Evolutionary conservation across 495 filamentous ascomycete genomes (phyloP), one percentile per base, ranked within the genome.

Genomic region (Penicillium paradoxum): DNA sequence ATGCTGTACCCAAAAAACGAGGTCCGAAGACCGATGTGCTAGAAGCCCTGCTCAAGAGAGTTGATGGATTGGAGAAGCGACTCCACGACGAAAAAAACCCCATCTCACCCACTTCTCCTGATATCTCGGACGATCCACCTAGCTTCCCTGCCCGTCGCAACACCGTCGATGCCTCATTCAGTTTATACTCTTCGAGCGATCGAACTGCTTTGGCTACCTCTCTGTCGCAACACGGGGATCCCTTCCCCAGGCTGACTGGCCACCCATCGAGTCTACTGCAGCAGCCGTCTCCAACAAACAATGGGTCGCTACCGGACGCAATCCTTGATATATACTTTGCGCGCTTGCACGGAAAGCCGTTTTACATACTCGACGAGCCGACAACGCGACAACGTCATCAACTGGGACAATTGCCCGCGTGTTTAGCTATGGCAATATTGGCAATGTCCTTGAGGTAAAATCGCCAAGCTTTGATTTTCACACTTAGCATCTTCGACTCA

Each of bases 21-120:
- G 89, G 89, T 3, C 89, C 89, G 1, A 95, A 95, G 65, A 92
- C 88, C 17, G 89, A 95, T 62, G 88, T 92, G 3, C 74, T 95
- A 19, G 89, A 95, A 64, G 89, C 89, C 6, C 71, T 95, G 18
- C 59, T 91, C 50, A 95, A 90, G 64, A 76, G 89, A 22, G 88
- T 95, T 9, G 89, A 92, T 64, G 88, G 88, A 0, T 73, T 95
- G 43, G 89, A 95, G 60, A 89, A 85, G 56, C 80, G 83, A 43
- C 72, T 95, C 40, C 88, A 90, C 62, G 83, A 88, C 54, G 75
- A 80, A 54, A 81, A 79, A 38, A 81, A 80, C 52, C 65, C 73
- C 8, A 74, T 76, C 17, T 77, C 74, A 22, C 67, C 76, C 36
- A 73, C 72, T 19, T 76, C 73, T 17, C 64, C 75, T 3, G 60